Evolutionary conservation across 116 monocot genomes (phyloP).

Genomic region (Trichopus zeylanicus): DNA sequence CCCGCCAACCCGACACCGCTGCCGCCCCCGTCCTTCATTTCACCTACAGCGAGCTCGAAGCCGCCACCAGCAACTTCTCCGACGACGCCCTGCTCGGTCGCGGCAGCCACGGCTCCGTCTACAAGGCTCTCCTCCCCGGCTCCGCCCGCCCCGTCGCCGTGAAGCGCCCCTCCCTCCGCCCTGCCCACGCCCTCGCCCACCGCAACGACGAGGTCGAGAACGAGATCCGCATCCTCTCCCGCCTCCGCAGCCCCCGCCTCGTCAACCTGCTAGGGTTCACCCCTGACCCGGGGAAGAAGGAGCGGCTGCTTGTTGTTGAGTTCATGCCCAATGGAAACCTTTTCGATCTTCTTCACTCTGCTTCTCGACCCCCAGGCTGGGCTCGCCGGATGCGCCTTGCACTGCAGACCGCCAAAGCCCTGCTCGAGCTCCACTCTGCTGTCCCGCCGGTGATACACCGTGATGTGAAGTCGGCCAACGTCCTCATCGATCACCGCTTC

Average conservation of each 20-base stretch:
- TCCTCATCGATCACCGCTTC: conserved; percentile 50
- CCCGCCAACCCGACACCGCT: not conserved
- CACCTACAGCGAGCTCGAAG: conserved; percentile 35
- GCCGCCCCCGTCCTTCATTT: conserved; percentile 21
- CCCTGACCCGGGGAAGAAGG: not conserved
- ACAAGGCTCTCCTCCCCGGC: conserved; percentile 27
- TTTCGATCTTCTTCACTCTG: conserved; percentile 31
- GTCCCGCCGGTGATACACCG: conserved; percentile 55
- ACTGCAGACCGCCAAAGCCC: conserved; percentile 42
- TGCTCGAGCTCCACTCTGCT: conserved; percentile 42
- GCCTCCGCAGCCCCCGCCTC: conserved; percentile 19
- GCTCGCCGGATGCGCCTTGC: conserved; percentile 17
- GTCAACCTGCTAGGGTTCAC: conserved; percentile 46
- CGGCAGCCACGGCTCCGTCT: conserved; percentile 71
- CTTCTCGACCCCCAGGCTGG: conserved; percentile 7
- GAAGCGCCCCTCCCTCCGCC: conserved; percentile 35
- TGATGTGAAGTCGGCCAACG: conserved; percentile 73
- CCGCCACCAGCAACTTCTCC: conserved; percentile 60
- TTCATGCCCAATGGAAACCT: conserved; percentile 49
- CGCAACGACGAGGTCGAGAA: conserved; percentile 34
- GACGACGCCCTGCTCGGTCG: conserved; percentile 53
- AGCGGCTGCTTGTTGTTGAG: conserved; percentile 35
- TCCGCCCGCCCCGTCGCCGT: conserved; percentile 25
- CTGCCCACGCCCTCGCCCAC: not conserved
- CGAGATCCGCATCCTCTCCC: conserved; percentile 48